phyloP scores from a whole-genome alignment of 2,329 filamentous ascomycete species.

The Cordyceps tenuipes region DNA sequence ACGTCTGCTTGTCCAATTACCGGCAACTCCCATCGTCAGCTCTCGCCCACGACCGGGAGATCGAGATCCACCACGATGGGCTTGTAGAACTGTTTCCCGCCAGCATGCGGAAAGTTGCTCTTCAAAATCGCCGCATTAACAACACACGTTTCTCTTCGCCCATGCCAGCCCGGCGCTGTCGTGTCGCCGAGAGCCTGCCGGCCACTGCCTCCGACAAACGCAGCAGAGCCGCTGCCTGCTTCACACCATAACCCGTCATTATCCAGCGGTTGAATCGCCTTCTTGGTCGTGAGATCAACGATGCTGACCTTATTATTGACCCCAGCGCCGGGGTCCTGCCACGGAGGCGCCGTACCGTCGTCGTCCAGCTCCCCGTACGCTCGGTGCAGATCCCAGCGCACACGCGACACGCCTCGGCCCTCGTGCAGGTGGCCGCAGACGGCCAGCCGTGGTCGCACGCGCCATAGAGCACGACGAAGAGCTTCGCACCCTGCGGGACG shows the following conservation, averaged over 20 bases:
- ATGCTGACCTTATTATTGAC: conserved; percentile 34
- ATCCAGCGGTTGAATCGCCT: not conserved
- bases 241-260: conserved; percentile 1
- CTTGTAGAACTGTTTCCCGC: conserved; percentile 61
- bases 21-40: not conserved
- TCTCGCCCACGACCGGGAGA: conserved; percentile 44
- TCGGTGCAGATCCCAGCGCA: conserved; percentile 48
- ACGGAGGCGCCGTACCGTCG: conserved; percentile 34
- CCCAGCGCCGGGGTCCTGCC: conserved; percentile 50
- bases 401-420: conserved; percentile 53
- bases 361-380: conserved; percentile 31
- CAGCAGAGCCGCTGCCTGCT: not conserved
- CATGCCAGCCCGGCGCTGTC: conserved; percentile 33
- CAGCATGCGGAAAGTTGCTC: conserved; percentile 53
- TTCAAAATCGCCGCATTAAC: conserved; percentile 73
- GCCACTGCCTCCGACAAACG: not conserved
- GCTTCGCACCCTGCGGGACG: conserved; percentile 49
- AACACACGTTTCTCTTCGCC: conserved; percentile 62
- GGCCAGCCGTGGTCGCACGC: conserved; percentile 53
- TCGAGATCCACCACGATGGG: conserved; percentile 79
- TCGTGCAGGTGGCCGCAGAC: conserved; percentile 69
- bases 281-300: not conserved
- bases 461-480: conserved; percentile 48
- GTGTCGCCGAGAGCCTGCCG: conserved; percentile 5
- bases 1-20: not conserved